Evolutionary conservation across 768 basidiomycete genomes (phyloP).

Genomic region (Hydnum rufescens): DNA sequence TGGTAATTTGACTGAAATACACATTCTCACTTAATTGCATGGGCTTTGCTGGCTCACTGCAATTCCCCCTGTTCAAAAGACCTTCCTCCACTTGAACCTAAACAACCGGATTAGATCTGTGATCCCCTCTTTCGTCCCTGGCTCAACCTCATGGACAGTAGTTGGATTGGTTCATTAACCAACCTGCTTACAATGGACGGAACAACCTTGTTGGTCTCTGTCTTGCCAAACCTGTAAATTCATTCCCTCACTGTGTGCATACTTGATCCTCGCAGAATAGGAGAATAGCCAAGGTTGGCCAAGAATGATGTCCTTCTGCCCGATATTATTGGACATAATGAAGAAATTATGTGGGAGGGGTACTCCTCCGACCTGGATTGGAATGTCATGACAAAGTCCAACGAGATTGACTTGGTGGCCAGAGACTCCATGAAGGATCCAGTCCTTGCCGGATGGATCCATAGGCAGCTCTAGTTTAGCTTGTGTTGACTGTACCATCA

Average conservation of each 20-base stretch:
- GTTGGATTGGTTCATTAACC: not conserved
- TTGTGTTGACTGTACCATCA: not conserved
- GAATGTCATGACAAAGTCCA: not conserved
- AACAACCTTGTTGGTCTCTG: not conserved
- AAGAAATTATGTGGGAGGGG: not conserved
- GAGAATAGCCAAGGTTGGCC: not conserved
- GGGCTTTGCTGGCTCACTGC: too few species aligned
- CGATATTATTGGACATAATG: not conserved
- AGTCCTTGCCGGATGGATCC: not conserved
- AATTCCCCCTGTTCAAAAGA: not conserved
- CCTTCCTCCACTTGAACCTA: not conserved
- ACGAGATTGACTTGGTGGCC: not conserved
- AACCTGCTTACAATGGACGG: too few species aligned
- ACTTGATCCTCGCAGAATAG: not conserved
- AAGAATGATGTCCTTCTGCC: not conserved
- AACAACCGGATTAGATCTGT: too few species aligned
- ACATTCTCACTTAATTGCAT: too few species aligned
- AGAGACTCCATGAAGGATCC: not conserved
- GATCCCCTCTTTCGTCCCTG: too few species aligned
- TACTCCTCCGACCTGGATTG: not conserved
- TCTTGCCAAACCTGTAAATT: not conserved
- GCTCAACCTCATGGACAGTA: not conserved
- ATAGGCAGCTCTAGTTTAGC: not conserved
- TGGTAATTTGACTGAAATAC: too few species aligned
- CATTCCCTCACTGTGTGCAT: not conserved